Evolutionary conservation across 2,329 filamentous ascomycete species (phyloP).

Genomic region (Fusarium tuaranense): DNA sequence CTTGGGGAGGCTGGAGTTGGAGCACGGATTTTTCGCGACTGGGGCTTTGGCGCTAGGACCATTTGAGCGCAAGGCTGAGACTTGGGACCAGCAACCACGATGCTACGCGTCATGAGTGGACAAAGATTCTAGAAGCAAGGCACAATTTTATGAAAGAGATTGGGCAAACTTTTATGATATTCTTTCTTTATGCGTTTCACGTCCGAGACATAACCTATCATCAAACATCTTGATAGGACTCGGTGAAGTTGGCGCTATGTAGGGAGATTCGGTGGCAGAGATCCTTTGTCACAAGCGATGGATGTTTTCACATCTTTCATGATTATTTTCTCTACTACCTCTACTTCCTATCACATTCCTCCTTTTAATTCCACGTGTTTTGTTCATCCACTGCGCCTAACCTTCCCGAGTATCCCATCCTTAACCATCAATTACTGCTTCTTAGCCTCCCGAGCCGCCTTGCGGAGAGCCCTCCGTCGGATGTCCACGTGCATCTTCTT

Average conservation of each 20-base stretch:
- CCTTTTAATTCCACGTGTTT: slow-evolving; percentile 5
- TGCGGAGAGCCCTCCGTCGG: slow-evolving; percentile 82
- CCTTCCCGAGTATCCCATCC: background rate
- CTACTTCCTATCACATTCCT: background rate
- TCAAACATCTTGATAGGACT: background rate
- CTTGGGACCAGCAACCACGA: slow-evolving; percentile 26
- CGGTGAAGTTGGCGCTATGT: background rate
- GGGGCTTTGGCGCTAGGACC: slow-evolving; percentile 49
- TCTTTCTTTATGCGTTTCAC: background rate
- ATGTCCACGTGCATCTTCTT: slow-evolving; percentile 84
- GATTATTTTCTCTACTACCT: background rate
- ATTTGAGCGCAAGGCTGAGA: slow-evolving; percentile 51
- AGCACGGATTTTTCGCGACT: slow-evolving; percentile 54
- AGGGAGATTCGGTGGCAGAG: background rate
- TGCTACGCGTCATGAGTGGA: slow-evolving; percentile 30
- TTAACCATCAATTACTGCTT: slow-evolving; percentile 58
- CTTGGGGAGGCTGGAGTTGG: slow-evolving; percentile 50
- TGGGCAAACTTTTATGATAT: background rate
- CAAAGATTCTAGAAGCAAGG: background rate
- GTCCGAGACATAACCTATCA: background rate
- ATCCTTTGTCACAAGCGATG: background rate
- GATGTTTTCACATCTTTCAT: background rate
- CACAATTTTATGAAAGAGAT: background rate
- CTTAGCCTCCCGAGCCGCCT: slow-evolving; percentile 85
- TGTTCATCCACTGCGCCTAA: background rate